A percentile compares a stretch with the other conserved stretches of the same genome.
phyloP scores from a whole-genome alignment of 225 moss, liverwort and hornwort species.

The Straminergon stramineum region DNA sequence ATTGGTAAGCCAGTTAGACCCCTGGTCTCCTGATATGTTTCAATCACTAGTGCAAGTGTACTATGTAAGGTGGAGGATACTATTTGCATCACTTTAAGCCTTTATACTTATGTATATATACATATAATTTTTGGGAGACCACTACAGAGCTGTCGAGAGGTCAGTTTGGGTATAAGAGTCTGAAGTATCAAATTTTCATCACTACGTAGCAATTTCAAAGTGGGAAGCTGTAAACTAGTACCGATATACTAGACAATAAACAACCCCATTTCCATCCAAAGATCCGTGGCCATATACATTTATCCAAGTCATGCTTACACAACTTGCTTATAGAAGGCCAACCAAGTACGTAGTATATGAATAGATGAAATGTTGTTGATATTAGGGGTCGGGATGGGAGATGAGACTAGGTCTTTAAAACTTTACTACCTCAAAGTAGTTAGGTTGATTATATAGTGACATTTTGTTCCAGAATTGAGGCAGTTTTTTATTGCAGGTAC shows the following conservation, averaged over 20 bases:
- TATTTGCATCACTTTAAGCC: neutral
- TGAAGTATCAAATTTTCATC: neutral
- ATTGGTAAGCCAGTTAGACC: constrained; percentile 24
- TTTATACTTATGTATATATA: neutral
- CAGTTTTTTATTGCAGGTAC: constrained; percentile 25
- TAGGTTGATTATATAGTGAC: neutral
- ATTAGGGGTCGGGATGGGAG: neutral
- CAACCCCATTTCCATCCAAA: neutral
- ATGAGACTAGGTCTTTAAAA: neutral
- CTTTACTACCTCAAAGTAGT: neutral
- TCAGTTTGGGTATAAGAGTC: neutral
- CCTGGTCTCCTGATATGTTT: neutral
- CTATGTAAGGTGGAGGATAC: neutral
- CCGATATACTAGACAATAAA: neutral
- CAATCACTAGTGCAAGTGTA: neutral
- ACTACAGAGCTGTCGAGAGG: neutral
- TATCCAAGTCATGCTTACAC: neutral
- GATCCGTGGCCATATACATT: neutral
- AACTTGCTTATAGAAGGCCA: neutral
- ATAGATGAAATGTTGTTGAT: neutral
- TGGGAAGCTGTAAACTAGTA: neutral
- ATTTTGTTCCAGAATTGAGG: neutral
- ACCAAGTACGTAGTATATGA: too few species aligned
- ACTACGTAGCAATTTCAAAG: neutral
- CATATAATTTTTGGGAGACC: neutral